Base-by-base conservation (phyloP, 2,329 filamentous ascomycete genomes). In the Diaporthe batatas region DNA sequence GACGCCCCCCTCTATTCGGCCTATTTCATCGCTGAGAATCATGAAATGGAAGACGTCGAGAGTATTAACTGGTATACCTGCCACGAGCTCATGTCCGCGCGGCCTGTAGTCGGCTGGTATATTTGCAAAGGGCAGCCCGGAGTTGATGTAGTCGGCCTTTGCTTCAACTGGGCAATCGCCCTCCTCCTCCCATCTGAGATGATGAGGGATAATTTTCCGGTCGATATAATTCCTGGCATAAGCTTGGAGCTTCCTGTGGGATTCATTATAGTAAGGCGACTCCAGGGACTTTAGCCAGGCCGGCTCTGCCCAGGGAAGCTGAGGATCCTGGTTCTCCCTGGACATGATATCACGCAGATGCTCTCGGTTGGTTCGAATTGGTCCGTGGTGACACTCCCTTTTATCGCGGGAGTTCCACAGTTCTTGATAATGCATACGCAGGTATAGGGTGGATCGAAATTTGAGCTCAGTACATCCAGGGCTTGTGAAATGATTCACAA, bases 101-200 rank as follows among this genome's bases (percentile, higher is more conserved):
- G 80, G 82, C 16, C 82, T 78, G 76, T 85, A 83, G 25, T 81
- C 77, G 6, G 80, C 73, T 16, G 80, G 84, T 1, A 79, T 71
- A 7, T 80, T 78, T 7, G 75, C 70, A 2, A 81, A 32, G 11
- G 77, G 76, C 7, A 81, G 81, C 1, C 84, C 83, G 0, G 83
- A 79, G 25, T 80, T 78, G 71, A 73, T 25, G 8, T 79, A 79
- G 65, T 82, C 81, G 6, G 75, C 76, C 70, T 82, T 79, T 44
- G 81, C 85, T 47, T 78, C 71, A 21, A 82, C 80, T 25, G 86
- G 86, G 29, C 87, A 87, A 72, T 87, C 80, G 2, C 86, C 85
- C 2, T 85, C 86, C 5, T 83, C 84, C 77, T 92, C 91, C 90
- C 90, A 92, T 70, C 91, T 88, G 25, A 90, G 84, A 32, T 87